phyloP scores from a whole-genome alignment of 305 asterid species.

The Fraxinus floribunda region DNA sequence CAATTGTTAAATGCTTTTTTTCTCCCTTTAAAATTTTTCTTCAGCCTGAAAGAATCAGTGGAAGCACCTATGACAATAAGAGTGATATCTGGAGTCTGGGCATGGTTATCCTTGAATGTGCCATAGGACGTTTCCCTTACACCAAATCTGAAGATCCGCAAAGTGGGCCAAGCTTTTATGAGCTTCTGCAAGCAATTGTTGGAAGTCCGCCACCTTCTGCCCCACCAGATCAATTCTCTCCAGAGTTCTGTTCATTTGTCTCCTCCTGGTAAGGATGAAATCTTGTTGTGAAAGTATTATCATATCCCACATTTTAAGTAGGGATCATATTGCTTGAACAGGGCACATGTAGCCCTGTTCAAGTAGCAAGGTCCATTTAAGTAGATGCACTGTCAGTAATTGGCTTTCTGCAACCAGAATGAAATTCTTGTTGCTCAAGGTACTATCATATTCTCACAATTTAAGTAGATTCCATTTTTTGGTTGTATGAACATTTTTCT shows the following conservation, averaged over 20 bases:
- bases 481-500: not conserved
- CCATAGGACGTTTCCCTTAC: conserved; percentile 94
- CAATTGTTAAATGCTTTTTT: conserved; percentile 5
- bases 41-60: conserved; percentile 95
- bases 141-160: conserved; percentile 82
- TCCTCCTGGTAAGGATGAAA: conserved; percentile 49
- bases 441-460: not conserved
- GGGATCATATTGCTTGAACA: too few species aligned
- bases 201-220: conserved; percentile 90
- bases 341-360: too few species aligned
- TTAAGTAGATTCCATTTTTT: not conserved
- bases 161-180: conserved; percentile 83
- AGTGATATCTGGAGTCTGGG: conserved; percentile 99
- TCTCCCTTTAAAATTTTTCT: conserved; percentile 15
- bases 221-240: conserved; percentile 97
- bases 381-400: not conserved
- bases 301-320: not conserved
- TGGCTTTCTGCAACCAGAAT: conserved; percentile 2
- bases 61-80: conserved; percentile 78
- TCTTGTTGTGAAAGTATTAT: not conserved
- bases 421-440: not conserved
- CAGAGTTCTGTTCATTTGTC: conserved; percentile 84
- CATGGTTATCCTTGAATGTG: conserved; percentile 96
- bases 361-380: too few species aligned
- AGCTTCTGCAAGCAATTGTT: conserved; percentile 92